A percentile compares a stretch with the other conserved stretches of the same genome.
Evolutionary conservation across 805 yeast species (phyloP).

Genomic region (Candida awuae): DNA sequence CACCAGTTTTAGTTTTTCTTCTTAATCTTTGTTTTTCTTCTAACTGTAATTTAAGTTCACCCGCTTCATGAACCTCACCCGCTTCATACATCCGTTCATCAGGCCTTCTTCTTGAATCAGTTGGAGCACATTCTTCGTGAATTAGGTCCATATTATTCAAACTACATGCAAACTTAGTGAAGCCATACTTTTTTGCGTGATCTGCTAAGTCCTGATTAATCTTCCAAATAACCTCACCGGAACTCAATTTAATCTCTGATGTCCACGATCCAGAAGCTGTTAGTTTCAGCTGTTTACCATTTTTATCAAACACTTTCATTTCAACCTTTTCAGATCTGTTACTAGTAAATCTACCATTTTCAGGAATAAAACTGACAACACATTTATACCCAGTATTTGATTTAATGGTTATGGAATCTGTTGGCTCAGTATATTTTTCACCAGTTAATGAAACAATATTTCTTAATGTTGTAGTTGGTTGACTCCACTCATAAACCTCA

Average conservation of each 20-base stretch:
- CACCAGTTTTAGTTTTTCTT: slow-evolving; percentile 49
- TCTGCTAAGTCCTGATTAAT: slow-evolving; percentile 57
- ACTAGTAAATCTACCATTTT: slow-evolving; percentile 79
- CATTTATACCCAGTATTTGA: slow-evolving; percentile 67
- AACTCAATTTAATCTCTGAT: slow-evolving; percentile 42
- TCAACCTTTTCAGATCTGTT: slow-evolving; percentile 67
- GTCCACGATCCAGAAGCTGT: slow-evolving; percentile 79
- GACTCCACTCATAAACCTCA: slow-evolving; percentile 72
- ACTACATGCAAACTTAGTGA: slow-evolving; percentile 72
- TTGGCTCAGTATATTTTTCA: slow-evolving; percentile 88
- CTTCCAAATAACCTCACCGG: slow-evolving; percentile 52
- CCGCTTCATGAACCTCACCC: slow-evolving; percentile 67
- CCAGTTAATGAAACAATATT: slow-evolving; percentile 75
- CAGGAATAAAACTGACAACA: slow-evolving; percentile 57
- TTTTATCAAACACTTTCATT: slow-evolving; percentile 34
- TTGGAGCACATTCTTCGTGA: slow-evolving; percentile 68
- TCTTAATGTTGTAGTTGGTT: slow-evolving; percentile 75
- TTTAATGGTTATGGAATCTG: slow-evolving; percentile 54
- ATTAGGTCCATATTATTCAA: slow-evolving; percentile 71
- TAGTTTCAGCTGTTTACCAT: slow-evolving; percentile 26
- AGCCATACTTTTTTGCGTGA: slow-evolving; percentile 66
- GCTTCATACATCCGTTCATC: slow-evolving; percentile 68
- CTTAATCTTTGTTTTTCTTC: slow-evolving; percentile 79
- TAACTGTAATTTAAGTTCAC: slow-evolving; percentile 51
- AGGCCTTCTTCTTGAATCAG: slow-evolving; percentile 86